These are phyloP conservation scores for Trichoderma gamsii DNA, from an alignment of 495 filamentous ascomycete genomes.

Conservation along the genomic window DNA sequence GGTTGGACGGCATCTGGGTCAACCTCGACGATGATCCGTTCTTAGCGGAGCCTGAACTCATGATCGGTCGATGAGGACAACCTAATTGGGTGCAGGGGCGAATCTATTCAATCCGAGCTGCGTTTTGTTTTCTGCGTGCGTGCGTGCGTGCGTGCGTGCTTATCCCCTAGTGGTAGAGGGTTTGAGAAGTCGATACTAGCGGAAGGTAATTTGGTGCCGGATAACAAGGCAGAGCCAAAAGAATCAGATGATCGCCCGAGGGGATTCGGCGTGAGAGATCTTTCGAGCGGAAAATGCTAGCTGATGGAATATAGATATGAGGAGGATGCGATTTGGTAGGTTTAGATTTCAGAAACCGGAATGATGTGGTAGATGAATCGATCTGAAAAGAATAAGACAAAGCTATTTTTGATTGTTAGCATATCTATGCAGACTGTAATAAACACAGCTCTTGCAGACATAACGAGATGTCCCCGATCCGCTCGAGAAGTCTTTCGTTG, in stretches of 20 bases:
- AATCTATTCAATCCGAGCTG: neutral
- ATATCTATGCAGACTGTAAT: neutral
- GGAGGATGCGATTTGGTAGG: neutral
- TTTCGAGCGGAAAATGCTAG: neutral
- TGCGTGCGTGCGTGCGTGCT: neutral
- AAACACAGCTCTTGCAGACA: neutral
- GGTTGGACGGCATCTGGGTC: slow-evolving; percentile 42
- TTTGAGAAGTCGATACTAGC: neutral
- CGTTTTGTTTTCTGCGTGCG: neutral
- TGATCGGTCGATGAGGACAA: slow-evolving; percentile 23
- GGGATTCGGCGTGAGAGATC: neutral
- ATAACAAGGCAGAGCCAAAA: neutral
- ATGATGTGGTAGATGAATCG: neutral
- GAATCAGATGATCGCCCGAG: neutral
- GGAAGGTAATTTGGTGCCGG: neutral
- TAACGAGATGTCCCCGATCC: neutral
- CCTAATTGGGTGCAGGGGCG: neutral
- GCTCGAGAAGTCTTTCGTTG: neutral
- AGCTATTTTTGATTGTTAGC: neutral
- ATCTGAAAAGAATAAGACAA: neutral
- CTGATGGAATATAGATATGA: neutral
- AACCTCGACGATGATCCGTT: slow-evolving; percentile 35
- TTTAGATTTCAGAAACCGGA: neutral
- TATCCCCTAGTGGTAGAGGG: neutral
- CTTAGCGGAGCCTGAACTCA: slow-evolving; percentile 44